These are phyloP conservation scores for Cardamine occulta DNA, from an alignment of 345 rosid genomes.

Conservation along the genomic window DNA sequence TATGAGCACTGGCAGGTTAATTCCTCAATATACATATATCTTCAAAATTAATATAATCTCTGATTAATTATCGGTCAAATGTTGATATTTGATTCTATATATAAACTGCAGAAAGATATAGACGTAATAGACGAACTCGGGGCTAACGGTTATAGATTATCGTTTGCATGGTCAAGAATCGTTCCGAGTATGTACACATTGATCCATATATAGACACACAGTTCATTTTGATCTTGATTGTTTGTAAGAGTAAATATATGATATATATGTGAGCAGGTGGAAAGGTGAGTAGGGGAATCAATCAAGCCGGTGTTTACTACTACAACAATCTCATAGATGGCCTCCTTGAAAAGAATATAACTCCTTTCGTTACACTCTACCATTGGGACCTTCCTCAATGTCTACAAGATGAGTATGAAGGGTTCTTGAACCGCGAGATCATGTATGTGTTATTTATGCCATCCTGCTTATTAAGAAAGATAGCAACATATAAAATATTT, in stretches of 20 bases:
- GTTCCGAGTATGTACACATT: conserved; percentile 28
- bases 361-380: no score
- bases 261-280: conserved; percentile 41
- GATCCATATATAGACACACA: background rate
- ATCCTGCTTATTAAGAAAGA: no score
- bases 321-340: no score
- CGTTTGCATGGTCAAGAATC: conserved; percentile 43
- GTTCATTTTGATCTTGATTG: background rate
- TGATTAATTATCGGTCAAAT: no score
- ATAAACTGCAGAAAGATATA: conserved; percentile 34
- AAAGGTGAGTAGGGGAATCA: conserved; percentile 46
- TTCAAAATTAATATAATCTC: no score
- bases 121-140: conserved; percentile 7
- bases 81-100: background rate
- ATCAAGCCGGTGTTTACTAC: conserved; percentile 16
- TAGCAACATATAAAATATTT: conserved; percentile 18
- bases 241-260: background rate
- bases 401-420: no score
- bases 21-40: no score
- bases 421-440: no score
- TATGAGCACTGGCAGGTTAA: conserved; percentile 5
- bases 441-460: background rate
- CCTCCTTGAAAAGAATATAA: no score
- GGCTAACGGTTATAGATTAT: conserved; percentile 33
- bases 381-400: no score